A percentile compares a stretch with the other conserved stretches of the same genome.
These are phyloP conservation scores for Telfairia occidentalis DNA, from an alignment of 331 rosid species.

Conservation along the genomic window DNA sequence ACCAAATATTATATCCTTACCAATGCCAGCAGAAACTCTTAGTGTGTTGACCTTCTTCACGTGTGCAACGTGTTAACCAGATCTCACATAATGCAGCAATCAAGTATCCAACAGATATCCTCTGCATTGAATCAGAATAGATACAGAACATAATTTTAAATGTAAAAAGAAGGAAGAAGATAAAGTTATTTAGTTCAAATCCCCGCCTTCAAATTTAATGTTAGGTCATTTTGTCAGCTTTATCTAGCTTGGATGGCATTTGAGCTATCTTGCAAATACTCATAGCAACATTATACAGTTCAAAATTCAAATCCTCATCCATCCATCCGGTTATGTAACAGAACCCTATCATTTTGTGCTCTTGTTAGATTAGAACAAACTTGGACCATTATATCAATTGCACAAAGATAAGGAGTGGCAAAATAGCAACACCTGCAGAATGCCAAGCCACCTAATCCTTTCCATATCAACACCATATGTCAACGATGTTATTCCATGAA, in stretches of 20 bases:
- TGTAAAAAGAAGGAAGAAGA: not conserved
- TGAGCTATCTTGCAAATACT: not conserved
- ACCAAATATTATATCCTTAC: slow-evolving; percentile 25
- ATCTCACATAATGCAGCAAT: slow-evolving; percentile 74
- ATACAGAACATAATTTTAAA: not conserved
- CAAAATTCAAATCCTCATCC: not conserved
- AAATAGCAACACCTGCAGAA: slow-evolving; percentile 49
- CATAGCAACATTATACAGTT: not conserved
- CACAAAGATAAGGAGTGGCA: slow-evolving; percentile 1
- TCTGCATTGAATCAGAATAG: slow-evolving; percentile 32
- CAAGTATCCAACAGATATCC: slow-evolving; percentile 74
- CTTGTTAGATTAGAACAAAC: not conserved
- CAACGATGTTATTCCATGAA: slow-evolving; percentile 65
- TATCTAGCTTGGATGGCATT: not conserved
- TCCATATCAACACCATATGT: slow-evolving; percentile 74
- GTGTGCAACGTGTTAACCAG: slow-evolving; percentile 42
- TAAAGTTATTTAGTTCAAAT: slow-evolving; percentile 10
- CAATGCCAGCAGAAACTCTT: slow-evolving; percentile 50
- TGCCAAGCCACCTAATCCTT: slow-evolving; percentile 60
- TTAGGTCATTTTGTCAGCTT: not conserved
- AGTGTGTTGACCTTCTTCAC: slow-evolving; percentile 30
- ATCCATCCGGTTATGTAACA: not conserved
- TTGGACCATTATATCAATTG: not conserved
- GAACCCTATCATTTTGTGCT: not conserved
- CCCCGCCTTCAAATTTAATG: not conserved